Percentiles rank a stretch among this genome's conserved stretches.
Conservation (phyloP, 306 rosid species). For the Crotalaria pallida region DNA sequence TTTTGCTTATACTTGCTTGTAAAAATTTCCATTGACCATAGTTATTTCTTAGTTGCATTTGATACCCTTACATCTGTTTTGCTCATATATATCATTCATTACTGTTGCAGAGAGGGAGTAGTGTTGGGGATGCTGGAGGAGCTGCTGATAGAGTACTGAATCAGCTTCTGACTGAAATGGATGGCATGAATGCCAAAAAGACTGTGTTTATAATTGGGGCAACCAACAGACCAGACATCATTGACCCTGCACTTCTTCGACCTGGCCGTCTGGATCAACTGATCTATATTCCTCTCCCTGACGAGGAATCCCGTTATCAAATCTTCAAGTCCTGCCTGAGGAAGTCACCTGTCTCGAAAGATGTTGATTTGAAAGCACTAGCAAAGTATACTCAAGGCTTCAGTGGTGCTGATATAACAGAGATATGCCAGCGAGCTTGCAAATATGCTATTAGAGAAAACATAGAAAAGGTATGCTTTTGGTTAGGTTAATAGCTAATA, state of each 20-base stretch:
- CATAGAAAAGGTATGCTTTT: slow-evolving; percentile 46
- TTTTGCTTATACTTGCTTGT: background rate
- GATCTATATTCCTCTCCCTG: slow-evolving; percentile 62
- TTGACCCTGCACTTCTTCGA: slow-evolving; percentile 54
- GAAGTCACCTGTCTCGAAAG: slow-evolving; percentile 48
- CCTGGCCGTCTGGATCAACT: slow-evolving; percentile 58
- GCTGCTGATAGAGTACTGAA: slow-evolving; percentile 54
- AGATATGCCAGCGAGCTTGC: slow-evolving; percentile 57
- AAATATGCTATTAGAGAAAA: slow-evolving; percentile 60
- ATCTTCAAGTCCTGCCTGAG: slow-evolving; percentile 58
- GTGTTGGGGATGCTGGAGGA: slow-evolving; percentile 54
- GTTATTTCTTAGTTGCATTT: background rate
- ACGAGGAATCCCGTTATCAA: slow-evolving; percentile 47
- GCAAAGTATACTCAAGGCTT: slow-evolving; percentile 51
- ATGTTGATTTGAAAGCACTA: slow-evolving; percentile 49
- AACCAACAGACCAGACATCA: slow-evolving; percentile 54
- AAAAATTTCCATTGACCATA: background rate
- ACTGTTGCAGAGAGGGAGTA: slow-evolving; percentile 43
- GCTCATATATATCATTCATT: background rate
- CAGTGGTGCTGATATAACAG: no score
- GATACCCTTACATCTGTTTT: background rate
- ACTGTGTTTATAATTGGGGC: slow-evolving; percentile 58
- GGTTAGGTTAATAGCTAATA: background rate
- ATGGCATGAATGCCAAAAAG: slow-evolving; percentile 53
- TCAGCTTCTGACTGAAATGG: slow-evolving; percentile 58